Base-by-base conservation (phyloP, 2,329 filamentous ascomycete genomes). In the Fusarium devonianum region DNA sequence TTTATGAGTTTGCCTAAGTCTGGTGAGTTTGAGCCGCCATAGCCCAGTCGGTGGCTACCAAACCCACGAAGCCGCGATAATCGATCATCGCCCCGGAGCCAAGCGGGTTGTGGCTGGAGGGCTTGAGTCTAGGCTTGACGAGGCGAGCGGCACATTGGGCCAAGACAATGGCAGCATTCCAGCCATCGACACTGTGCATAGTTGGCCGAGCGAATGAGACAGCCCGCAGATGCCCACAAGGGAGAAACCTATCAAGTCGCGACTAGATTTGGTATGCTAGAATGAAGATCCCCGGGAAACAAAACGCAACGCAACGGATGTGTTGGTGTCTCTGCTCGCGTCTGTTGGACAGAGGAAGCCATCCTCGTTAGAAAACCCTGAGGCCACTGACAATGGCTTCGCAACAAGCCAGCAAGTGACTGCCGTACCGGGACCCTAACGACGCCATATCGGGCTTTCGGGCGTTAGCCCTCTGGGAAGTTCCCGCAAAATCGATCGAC, bases 91-190 rank as follows among this genome's bases (percentile, higher is more conserved):
- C 38, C 35, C 45, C 49, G 45, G 49, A 59, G 56, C 33, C 39
- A 53, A 53, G 61, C 49, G 58, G 55, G 33, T 25, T 47, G 63
- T 65, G 63, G 63, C 63, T 61, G 58, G 49, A 60, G 63, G n/a
- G 61, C 61, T 65, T 63, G 53, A 57, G 63, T 64, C 63, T 62
- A 57, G 63, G 58, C 63, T 63, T 47, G 32, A 36, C 50, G 43
- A 56, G 29, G 47, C 37, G 46, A 41, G 43, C 42, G 48, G 57
- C 42, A 45, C 46, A 57, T 54, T 37, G 46, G 43, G 34, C 35
- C 35, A 47, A 45, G 39, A 48, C 40, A 33, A 48, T 32, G 42
- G n/a, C 32, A 53, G 25, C 63, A 65, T 65, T 65, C 63, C 60
- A 65, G 62, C 58, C 43, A 22, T 35, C 12, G 33, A 16, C n/a